Conservation (phyloP, 306 rosid species). For the Gastrolobium villosum region DNA sequence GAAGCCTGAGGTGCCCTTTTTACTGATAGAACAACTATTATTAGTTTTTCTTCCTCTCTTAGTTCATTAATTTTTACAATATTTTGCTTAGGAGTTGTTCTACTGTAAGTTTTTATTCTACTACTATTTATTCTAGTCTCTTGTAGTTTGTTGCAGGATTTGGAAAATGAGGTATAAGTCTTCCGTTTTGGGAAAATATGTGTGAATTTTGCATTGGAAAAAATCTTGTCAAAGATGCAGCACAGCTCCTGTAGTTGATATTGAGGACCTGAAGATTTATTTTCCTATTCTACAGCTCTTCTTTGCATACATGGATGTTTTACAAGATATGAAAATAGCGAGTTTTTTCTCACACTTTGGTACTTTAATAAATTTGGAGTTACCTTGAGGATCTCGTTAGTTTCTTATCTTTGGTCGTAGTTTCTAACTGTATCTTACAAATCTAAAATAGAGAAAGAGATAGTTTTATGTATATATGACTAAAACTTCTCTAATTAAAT, state of each 20-base stretch:
- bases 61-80: too few relatives aligned
- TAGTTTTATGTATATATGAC: background rate
- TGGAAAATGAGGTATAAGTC: conserved; percentile 91
- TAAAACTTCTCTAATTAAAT: background rate
- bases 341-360: background rate
- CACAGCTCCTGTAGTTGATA: too few relatives aligned
- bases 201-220: conserved; percentile 83
- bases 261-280: too few relatives aligned
- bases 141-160: conserved; percentile 93
- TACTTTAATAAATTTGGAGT: background rate
- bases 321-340: conserved; percentile 61
- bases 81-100: too few relatives aligned
- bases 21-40: too few relatives aligned
- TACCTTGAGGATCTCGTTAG: conserved; percentile 19
- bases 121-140: conserved; percentile 35
- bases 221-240: conserved; percentile 80
- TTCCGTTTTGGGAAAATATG: conserved; percentile 95
- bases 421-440: conserved; percentile 28
- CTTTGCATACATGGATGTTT: conserved; percentile 81
- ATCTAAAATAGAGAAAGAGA: conserved; percentile 5
- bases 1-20: too few relatives aligned
- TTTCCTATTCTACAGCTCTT: too few relatives aligned
- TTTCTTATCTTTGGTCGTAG: conserved; percentile 14
- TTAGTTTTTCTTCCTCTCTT: too few relatives aligned
- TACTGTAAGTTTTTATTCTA: background rate